Evolutionary conservation across 1,284 basidiomycete species (phyloP).

Genomic region (Caloboletus firmus): DNA sequence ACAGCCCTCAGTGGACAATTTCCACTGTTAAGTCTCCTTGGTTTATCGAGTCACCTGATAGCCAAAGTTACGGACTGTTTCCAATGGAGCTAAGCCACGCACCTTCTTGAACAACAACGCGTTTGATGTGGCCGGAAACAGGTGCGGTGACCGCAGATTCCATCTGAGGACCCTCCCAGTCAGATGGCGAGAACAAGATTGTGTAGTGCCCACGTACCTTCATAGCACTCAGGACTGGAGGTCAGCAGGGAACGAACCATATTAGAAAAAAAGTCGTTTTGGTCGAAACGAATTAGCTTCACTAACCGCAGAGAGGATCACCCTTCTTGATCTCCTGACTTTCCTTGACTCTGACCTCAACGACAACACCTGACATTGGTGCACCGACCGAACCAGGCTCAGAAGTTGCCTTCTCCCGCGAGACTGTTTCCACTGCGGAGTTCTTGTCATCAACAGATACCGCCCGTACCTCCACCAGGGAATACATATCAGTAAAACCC

Average conservation of each 20-base stretch:
- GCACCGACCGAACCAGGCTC: conserved; percentile 96
- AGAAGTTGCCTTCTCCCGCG: conserved; percentile 88
- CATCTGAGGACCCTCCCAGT: conserved; percentile 60
- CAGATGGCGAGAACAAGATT: conserved; percentile 11
- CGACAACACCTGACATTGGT: conserved; percentile 96
- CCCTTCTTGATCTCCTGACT: conserved; percentile 97
- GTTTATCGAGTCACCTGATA: conserved; percentile 80
- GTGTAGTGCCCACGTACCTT: conserved; percentile 53
- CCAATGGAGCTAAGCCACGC: conserved; percentile 12
- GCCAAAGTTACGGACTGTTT: conserved; percentile 7
- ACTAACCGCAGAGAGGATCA: conserved; percentile 84
- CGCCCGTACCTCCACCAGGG: conserved; percentile 68
- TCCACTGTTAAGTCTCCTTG: conserved; percentile 86
- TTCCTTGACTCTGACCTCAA: conserved; percentile 97
- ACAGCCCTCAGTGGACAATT: conserved; percentile 61
- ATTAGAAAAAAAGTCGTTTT: conserved; percentile 7
- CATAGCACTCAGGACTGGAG: conserved; percentile 83
- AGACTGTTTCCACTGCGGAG: conserved; percentile 92
- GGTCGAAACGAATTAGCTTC: background rate
- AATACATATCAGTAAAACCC: conserved; percentile 16
- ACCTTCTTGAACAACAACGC: conserved; percentile 87
- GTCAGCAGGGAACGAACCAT: conserved; percentile 3
- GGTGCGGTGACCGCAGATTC: conserved; percentile 95
- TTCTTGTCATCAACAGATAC: conserved; percentile 94
- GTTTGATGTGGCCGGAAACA: conserved; percentile 92